Percentiles rank a stretch among this genome's conserved stretches.
phyloP scores from a whole-genome alignment of 2,329 filamentous ascomycete genomes.

The Phialophora tarda region DNA sequence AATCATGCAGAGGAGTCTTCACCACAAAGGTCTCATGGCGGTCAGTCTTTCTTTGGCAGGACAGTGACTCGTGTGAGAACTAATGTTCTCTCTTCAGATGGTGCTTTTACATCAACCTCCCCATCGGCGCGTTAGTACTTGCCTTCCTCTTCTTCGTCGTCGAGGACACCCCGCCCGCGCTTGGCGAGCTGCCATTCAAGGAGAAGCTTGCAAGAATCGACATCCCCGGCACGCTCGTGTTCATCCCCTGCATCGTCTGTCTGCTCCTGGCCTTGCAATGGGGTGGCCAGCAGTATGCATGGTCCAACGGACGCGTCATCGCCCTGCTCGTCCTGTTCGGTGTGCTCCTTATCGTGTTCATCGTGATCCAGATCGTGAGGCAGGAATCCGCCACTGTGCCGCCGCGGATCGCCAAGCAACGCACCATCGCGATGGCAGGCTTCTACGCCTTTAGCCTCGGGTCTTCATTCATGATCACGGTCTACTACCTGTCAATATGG shows the following conservation, averaged over 20 bases:
- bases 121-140: constrained; percentile 46
- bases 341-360: constrained; percentile 52
- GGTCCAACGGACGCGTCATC: constrained; percentile 53
- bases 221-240: constrained; percentile 46
- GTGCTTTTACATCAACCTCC: constrained; percentile 40
- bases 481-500: constrained; percentile 52
- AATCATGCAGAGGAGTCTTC: constrained; percentile 45
- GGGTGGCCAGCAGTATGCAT: constrained; percentile 53
- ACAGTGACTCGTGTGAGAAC: neutral
- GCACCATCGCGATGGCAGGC: constrained; percentile 43
- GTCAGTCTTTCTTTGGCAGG: neutral
- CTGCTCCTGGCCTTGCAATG: constrained; percentile 50
- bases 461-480: constrained; percentile 46
- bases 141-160: constrained; percentile 33
- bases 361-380: constrained; percentile 53
- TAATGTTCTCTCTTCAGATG: constrained; percentile 21
- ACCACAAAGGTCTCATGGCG: constrained; percentile 45
- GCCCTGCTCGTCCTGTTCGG: constrained; percentile 56
- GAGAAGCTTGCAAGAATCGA: constrained; percentile 38
- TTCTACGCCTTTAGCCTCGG: constrained; percentile 46
- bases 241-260: constrained; percentile 45
- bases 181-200: constrained; percentile 38
- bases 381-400: constrained; percentile 54
- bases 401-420: constrained; percentile 47
- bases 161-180: constrained; percentile 29